A percentile compares a stretch with the other conserved stretches of the same genome.
Conservation (phyloP, 495 filamentous ascomycete genomes). For the Penicillium daleae region DNA sequence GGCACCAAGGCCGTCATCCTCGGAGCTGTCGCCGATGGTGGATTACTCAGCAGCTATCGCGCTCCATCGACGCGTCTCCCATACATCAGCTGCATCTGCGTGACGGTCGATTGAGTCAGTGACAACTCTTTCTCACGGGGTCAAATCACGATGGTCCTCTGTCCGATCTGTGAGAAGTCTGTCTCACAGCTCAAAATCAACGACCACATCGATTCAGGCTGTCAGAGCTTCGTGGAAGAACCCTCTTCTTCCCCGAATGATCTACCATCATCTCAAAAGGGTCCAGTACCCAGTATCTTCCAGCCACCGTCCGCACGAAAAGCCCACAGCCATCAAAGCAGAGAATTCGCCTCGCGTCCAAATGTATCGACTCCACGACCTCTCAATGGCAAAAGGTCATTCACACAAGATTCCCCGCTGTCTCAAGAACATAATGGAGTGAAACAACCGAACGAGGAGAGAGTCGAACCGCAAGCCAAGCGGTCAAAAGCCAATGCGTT, state of each 20-base stretch:
- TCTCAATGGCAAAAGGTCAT: slow-evolving; percentile 42
- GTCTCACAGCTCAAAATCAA: slow-evolving; percentile 84
- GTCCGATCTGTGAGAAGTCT: slow-evolving; percentile 80
- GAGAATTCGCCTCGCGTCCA: slow-evolving; percentile 25
- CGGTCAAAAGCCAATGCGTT: slow-evolving; percentile 63
- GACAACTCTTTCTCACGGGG: not conserved
- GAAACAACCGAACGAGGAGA: slow-evolving; percentile 21
- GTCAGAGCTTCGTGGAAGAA: slow-evolving; percentile 61
- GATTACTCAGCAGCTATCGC: slow-evolving; percentile 16
- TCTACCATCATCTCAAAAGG: slow-evolving; percentile 50
- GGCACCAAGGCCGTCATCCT: not conserved
- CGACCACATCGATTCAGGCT: slow-evolving; percentile 85
- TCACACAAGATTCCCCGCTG: slow-evolving; percentile 30
- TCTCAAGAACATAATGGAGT: slow-evolving; percentile 22
- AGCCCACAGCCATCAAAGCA: slow-evolving; percentile 30
- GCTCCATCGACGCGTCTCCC: slow-evolving; percentile 25
- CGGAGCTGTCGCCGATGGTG: not conserved
- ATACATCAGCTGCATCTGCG: slow-evolving; percentile 10
- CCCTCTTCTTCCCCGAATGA: slow-evolving; percentile 44
- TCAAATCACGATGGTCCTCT: slow-evolving; percentile 67
- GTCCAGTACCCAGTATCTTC: slow-evolving; percentile 73
- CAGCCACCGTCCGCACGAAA: slow-evolving; percentile 65
- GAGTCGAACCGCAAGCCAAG: slow-evolving; percentile 51
- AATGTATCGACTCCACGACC: slow-evolving; percentile 33
- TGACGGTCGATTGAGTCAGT: not conserved